phyloP scores from a whole-genome alignment of 768 basidiomycete genomes.

The Russula dissimulans region DNA sequence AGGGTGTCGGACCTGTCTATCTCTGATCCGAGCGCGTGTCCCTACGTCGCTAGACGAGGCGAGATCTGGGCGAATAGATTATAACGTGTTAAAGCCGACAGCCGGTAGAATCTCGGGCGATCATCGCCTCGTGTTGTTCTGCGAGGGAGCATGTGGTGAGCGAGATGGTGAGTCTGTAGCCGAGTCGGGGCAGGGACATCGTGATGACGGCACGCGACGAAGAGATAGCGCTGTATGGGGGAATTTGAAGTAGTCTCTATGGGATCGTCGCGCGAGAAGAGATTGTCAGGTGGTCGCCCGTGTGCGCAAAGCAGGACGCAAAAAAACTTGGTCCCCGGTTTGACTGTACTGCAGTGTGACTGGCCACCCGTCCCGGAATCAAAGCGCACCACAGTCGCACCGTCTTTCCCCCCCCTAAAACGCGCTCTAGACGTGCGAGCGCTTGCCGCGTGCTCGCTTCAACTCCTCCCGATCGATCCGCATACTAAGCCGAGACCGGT shows the following conservation, averaged over 20 bases:
- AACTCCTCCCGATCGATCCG: conserved; percentile 61
- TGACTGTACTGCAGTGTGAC: conserved; percentile 45
- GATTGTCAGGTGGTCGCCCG: conserved; percentile 51
- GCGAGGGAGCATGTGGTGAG: neutral
- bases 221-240: conserved; percentile 16
- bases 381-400: conserved; percentile 24
- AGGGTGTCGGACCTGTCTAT: conserved; percentile 18
- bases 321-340: conserved; percentile 68
- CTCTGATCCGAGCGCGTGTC: conserved; percentile 23
- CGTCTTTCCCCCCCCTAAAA: conserved; percentile 57
- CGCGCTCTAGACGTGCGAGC: conserved; percentile 59
- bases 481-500: conserved; percentile 37
- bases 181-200: conserved; percentile 51
- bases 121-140: conserved; percentile 19
- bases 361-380: conserved; percentile 23
- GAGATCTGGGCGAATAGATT: conserved; percentile 5
- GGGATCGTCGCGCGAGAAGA: conserved; percentile 63
- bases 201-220: conserved; percentile 38
- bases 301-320: conserved; percentile 57
- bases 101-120: neutral
- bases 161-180: conserved; percentile 23
- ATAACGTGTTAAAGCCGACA: conserved; percentile 9
- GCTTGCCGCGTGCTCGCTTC: conserved; percentile 48
- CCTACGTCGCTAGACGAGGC: conserved; percentile 18
- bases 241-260: conserved; percentile 50